Evolutionary conservation across 306 rosid species (phyloP).

Genomic region (Corylus avellana): DNA sequence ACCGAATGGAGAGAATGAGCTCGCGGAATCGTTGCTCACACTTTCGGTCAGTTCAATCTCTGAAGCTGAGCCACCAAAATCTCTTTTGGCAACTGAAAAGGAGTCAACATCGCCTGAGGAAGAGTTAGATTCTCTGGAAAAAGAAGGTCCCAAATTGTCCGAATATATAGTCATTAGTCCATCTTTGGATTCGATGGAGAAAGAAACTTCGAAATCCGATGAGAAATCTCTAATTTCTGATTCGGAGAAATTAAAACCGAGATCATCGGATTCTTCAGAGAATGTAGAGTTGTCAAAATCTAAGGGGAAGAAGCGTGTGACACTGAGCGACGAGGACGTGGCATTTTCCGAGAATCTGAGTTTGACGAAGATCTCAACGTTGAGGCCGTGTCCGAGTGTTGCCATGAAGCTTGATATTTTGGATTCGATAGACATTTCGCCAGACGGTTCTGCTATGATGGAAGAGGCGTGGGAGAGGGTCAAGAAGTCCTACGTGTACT

Average conservation of each 20-base stretch:
- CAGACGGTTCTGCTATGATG: conserved; percentile 17
- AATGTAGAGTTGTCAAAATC: not conserved
- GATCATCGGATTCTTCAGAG: not conserved
- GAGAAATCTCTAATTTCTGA: not conserved
- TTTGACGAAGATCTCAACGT: not conserved
- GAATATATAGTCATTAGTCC: not conserved
- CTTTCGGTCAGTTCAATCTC: not conserved
- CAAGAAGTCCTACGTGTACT: conserved; percentile 14
- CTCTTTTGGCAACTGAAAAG: not conserved
- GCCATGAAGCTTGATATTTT: conserved; percentile 4
- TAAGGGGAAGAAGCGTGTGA: conserved; percentile 1
- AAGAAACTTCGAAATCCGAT: not conserved
- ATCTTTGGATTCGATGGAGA: not conserved
- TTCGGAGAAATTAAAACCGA: not conserved
- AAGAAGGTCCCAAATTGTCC: not conserved
- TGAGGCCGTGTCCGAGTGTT: conserved; percentile 19
- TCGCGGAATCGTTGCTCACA: not conserved
- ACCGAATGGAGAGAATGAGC: not conserved
- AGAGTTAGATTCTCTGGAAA: not conserved
- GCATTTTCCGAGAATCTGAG: not conserved
- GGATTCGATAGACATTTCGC: not conserved
- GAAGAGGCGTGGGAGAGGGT: conserved; percentile 37
- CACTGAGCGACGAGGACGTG: not conserved
- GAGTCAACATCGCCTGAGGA: not conserved
- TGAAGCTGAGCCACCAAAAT: not conserved